phyloP scores from a whole-genome alignment of 1,284 basidiomycete species.

The Somion occarium region DNA sequence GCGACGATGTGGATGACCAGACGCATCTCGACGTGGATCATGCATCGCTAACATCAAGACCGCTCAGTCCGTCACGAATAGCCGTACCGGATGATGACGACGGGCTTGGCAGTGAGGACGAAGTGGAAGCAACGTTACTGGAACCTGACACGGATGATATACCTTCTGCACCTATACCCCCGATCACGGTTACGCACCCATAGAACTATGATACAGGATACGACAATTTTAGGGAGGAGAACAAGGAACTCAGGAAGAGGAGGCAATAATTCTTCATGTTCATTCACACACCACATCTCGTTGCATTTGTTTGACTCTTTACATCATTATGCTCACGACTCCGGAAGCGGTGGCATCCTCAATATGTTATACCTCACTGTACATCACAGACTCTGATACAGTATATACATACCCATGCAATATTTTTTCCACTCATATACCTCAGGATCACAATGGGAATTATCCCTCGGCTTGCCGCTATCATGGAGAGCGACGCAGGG shows the following conservation, averaged over 20 bases:
- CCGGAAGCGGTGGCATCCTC: not conserved
- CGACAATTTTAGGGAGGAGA: too few relatives aligned
- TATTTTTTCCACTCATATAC: not conserved
- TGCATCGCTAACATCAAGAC: conserved; percentile 13
- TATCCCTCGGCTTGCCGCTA: too few relatives aligned
- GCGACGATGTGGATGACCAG: conserved; percentile 17
- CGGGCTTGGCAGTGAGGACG: conserved; percentile 21
- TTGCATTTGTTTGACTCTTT: not conserved
- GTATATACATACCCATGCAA: too few relatives aligned
- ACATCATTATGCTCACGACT: not conserved
- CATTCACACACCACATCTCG: too few relatives aligned
- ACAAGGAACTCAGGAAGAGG: too few relatives aligned
- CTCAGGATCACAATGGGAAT: too few relatives aligned
- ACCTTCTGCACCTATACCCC: conserved; percentile 24
- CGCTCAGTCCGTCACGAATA: conserved; percentile 30
- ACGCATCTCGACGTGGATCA: conserved; percentile 13
- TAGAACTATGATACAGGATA: conserved; percentile 20
- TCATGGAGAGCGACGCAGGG: too few relatives aligned
- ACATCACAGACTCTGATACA: not conserved
- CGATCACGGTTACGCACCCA: conserved; percentile 37
- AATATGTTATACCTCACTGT: not conserved
- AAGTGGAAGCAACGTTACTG: conserved; percentile 20
- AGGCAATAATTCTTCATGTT: too few relatives aligned
- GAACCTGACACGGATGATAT: conserved; percentile 4
- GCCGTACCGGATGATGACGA: conserved; percentile 29